A percentile compares a stretch with the other conserved stretches of the same genome.
These are phyloP conservation scores for Annulohypoxylon nitens DNA, from an alignment of 495 filamentous ascomycete genomes.

Conservation along the genomic window DNA sequence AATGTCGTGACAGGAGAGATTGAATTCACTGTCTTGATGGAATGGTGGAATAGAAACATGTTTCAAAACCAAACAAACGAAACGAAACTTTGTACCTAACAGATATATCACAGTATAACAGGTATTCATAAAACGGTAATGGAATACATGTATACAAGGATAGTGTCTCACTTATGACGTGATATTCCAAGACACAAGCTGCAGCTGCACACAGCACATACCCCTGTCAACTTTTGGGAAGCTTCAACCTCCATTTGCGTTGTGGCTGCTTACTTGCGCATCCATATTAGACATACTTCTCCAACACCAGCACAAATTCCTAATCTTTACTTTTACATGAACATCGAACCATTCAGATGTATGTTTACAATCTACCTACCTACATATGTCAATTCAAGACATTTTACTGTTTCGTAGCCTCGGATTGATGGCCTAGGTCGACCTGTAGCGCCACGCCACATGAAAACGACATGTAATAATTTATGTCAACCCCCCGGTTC, in stretches of 20 bases:
- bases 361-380: background rate
- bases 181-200: background rate
- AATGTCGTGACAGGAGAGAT: background rate
- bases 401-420: background rate
- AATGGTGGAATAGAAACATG: background rate
- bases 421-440: background rate
- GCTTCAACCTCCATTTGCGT: background rate
- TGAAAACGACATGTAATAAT: slow-evolving; percentile 30
- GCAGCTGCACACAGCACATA: background rate
- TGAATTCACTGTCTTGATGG: background rate
- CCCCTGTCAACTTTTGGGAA: background rate
- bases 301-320: background rate
- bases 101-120: background rate
- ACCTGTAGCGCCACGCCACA: slow-evolving; percentile 23
- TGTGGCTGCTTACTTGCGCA: background rate
- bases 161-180: background rate
- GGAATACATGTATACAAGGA: background rate
- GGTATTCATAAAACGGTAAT: background rate
- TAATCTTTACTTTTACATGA: background rate
- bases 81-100: background rate
- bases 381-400: background rate
- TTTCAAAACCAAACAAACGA: background rate
- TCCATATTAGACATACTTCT: background rate
- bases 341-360: background rate
- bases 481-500: slow-evolving; percentile 18